Percentiles rank a stretch among this genome's conserved stretches.
phyloP scores from a whole-genome alignment of 345 rosid species.

The Cardamine occulta region DNA sequence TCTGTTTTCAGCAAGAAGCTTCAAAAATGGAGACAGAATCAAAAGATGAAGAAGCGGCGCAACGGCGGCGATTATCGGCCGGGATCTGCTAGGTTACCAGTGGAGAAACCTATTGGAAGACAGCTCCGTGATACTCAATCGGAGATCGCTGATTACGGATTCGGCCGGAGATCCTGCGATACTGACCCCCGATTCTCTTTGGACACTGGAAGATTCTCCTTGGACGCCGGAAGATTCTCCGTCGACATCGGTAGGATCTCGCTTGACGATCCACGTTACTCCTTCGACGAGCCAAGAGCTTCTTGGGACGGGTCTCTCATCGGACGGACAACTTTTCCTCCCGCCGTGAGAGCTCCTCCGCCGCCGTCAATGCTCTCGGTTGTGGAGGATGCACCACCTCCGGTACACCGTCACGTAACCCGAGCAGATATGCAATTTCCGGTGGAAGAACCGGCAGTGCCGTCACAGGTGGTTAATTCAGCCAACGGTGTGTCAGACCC shows the following conservation, averaged over 20 bases:
- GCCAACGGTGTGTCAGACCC: constrained; percentile 32
- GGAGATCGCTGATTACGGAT: constrained; percentile 95
- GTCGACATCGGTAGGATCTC: constrained; percentile 50
- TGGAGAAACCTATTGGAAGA: constrained; percentile 91
- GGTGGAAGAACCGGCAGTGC: constrained; percentile 59
- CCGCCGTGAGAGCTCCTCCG: constrained; percentile 55
- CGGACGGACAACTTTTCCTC: constrained; percentile 51
- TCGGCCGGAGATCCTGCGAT: constrained; percentile 95
- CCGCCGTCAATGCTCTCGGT: constrained; percentile 93
- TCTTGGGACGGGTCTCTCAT: constrained; percentile 95
- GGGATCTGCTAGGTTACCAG: constrained; percentile 88
- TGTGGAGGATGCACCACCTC: constrained; percentile 70
- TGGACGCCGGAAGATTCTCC: constrained; percentile 60
- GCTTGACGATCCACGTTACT: constrained; percentile 80
- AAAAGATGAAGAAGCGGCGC: constrained; percentile 81
- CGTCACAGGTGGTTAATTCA: neutral
- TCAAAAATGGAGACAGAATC: constrained; percentile 95
- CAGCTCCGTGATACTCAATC: constrained; percentile 96
- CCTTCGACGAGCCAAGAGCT: constrained; percentile 95
- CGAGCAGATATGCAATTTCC: constrained; percentile 89
- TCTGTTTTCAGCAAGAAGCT: constrained; percentile 96
- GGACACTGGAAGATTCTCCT: constrained; percentile 59
- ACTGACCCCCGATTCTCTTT: constrained; percentile 97
- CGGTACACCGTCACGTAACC: constrained; percentile 54
- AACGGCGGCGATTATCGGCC: constrained; percentile 50